phyloP scores from a whole-genome alignment of 129 eudicot genomes.

The Dittrichia graveolens region DNA sequence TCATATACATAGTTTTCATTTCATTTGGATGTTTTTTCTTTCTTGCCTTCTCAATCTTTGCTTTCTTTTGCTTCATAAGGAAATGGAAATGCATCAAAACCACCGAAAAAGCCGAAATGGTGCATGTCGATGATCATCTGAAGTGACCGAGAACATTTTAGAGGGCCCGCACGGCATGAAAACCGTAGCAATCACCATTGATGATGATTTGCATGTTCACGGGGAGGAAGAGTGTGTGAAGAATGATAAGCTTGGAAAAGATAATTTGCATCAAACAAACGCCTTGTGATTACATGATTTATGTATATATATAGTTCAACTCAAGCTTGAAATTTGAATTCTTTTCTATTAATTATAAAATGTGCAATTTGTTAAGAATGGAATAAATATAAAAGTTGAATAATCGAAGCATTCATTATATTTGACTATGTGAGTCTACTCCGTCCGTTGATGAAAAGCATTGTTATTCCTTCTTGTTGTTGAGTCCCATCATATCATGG shows the following conservation, averaged over 20 bases:
- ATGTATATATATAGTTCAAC: too few relatives aligned
- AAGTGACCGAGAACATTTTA: conserved; percentile 51
- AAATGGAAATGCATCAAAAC: conserved; percentile 48
- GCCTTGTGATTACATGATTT: too few relatives aligned
- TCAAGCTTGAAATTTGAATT: too few relatives aligned
- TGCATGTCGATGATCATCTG: conserved; percentile 48
- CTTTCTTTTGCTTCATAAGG: conserved; percentile 60
- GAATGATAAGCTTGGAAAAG: neutral
- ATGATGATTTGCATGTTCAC: conserved; percentile 70
- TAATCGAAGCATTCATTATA: too few relatives aligned
- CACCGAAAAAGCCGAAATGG: conserved; percentile 37
- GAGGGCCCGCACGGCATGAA: conserved; percentile 61
- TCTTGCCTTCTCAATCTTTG: conserved; percentile 47
- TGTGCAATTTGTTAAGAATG: too few relatives aligned
- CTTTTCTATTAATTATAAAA: too few relatives aligned
- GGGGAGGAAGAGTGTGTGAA: conserved; percentile 44
- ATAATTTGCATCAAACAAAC: too few relatives aligned
- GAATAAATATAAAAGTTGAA: too few relatives aligned
- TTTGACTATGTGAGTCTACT: too few relatives aligned
- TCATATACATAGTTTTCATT: conserved; percentile 49
- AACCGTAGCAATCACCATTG: conserved; percentile 53
- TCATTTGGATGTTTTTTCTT: conserved; percentile 62
- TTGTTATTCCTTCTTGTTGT: too few relatives aligned
- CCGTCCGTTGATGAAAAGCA: too few relatives aligned
- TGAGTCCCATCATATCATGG: too few relatives aligned